Conservation (phyloP, 768 basidiomycete species). For the Lactarius trivialis region DNA sequence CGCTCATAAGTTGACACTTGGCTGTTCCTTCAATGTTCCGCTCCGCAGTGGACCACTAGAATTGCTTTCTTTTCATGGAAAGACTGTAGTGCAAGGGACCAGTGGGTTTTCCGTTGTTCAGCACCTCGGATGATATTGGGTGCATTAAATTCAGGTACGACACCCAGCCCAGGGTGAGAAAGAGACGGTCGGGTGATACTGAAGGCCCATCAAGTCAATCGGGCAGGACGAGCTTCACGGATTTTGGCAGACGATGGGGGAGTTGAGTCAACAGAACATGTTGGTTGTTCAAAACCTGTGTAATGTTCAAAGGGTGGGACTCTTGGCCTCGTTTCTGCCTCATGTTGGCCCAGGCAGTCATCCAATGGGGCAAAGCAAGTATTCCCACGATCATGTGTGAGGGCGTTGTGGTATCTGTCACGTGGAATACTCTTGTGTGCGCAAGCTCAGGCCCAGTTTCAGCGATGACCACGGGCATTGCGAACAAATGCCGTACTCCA, state of each 20-base stretch:
- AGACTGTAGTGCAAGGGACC: not conserved
- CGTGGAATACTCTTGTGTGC: not conserved
- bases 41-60: not conserved
- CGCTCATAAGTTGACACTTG: not conserved
- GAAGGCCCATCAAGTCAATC: too few relatives aligned
- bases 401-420: not conserved
- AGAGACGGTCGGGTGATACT: not conserved
- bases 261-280: not conserved
- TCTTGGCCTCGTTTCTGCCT: constrained; percentile 8
- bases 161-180: not conserved
- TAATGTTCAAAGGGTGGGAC: not conserved
- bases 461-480: too few relatives aligned
- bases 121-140: not conserved
- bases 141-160: constrained; percentile 7
- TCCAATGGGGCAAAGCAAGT: too few relatives aligned
- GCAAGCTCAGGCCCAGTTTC: too few relatives aligned
- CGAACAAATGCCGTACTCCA: not conserved
- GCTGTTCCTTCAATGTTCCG: not conserved
- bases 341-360: not conserved
- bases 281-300: not conserved
- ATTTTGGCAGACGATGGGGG: not conserved
- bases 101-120: not conserved
- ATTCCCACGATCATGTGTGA: not conserved
- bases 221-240: not conserved
- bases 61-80: not conserved